A percentile compares a stretch with the other conserved stretches of the same genome.
phyloP scores from a whole-genome alignment of 1,284 basidiomycete species.

The Malassezia furfur region DNA sequence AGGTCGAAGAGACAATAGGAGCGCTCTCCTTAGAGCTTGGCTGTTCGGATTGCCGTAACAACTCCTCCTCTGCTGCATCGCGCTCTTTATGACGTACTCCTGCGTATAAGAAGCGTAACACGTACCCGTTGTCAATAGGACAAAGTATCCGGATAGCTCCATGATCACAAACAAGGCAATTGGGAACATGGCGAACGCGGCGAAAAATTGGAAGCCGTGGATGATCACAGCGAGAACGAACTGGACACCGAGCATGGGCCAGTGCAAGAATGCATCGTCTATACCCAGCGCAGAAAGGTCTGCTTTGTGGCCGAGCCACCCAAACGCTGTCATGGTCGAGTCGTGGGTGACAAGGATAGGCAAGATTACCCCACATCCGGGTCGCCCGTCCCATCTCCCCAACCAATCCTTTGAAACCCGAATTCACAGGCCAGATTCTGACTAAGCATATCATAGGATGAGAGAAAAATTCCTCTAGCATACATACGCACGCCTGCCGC shows the following conservation, averaged over 20 bases:
- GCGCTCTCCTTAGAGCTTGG: no score
- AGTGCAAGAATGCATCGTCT: neutral
- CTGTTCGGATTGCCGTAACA: no score
- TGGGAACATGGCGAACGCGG: neutral
- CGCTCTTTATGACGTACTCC: neutral
- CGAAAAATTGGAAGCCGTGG: neutral
- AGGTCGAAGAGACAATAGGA: no score
- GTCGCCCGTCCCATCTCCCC: no score
- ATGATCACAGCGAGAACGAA: neutral
- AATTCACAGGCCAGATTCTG: no score
- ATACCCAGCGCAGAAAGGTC: neutral
- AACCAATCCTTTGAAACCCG: no score
- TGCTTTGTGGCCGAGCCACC: neutral
- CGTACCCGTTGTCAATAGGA: neutral
- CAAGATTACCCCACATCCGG: neutral
- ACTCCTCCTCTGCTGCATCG: no score
- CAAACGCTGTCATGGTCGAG: neutral
- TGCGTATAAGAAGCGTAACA: neutral
- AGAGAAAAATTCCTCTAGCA: constrained; percentile 6
- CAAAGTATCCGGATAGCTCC: constrained; percentile 3
- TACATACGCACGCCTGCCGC: constrained; percentile 2
- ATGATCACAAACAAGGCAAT: neutral
- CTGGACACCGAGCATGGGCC: neutral
- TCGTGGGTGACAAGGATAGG: neutral
- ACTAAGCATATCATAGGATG: no score